Conservation (phyloP, 441 rosid species). For the Gossypium aridum region DNA sequence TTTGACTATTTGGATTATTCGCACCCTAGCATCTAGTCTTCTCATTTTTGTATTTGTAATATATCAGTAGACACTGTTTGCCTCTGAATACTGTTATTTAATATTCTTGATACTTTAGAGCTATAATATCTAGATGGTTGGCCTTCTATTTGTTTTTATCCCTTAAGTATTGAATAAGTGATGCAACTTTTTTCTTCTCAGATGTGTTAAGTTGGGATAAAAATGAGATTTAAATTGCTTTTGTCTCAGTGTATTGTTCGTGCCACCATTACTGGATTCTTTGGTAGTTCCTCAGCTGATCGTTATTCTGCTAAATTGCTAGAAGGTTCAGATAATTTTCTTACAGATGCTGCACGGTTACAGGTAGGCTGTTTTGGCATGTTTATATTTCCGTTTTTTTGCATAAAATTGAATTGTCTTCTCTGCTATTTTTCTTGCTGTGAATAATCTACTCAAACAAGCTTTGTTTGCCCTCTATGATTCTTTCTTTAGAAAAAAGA, state of each 20-base stretch:
- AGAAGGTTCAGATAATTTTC: slow-evolving; percentile 37
- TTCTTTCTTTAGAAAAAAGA: neutral
- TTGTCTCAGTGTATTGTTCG: slow-evolving; percentile 71
- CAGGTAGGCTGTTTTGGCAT: slow-evolving; percentile 47
- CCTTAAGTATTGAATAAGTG: neutral
- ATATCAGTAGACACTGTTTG: neutral
- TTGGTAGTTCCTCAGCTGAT: slow-evolving; percentile 28
- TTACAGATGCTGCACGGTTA: slow-evolving; percentile 74
- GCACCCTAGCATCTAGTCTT: neutral
- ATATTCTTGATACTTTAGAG: neutral
- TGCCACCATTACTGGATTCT: slow-evolving; percentile 62
- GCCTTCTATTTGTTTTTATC: neutral
- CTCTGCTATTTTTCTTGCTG: neutral
- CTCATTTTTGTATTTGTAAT: too few relatives aligned
- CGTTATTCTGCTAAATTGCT: slow-evolving; percentile 35
- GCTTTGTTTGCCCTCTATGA: neutral
- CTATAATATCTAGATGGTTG: neutral
- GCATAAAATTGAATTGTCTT: neutral
- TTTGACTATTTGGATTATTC: neutral
- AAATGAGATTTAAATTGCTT: slow-evolving; percentile 22
- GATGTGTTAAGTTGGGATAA: neutral
- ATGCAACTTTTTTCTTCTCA: slow-evolving; percentile 6
- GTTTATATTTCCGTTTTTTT: neutral
- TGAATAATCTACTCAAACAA: neutral
- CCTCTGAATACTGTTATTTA: neutral